These are phyloP conservation scores for Gypsophila paniculata DNA, from an alignment of 179 eudicot genomes.

Conservation along the genomic window DNA sequence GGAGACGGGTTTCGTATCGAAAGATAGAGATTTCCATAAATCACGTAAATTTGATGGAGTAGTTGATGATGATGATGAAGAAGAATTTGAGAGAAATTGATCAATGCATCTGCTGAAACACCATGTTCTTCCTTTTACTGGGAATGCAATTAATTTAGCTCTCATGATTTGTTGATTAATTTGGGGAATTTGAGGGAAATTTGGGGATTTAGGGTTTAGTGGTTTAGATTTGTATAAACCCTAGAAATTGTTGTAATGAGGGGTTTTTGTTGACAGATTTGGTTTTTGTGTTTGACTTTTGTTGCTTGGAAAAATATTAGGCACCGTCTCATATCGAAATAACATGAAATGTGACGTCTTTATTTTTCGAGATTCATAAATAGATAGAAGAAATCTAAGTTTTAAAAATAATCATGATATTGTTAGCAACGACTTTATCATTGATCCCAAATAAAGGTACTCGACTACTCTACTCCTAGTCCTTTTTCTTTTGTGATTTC, in stretches of 20 bases:
- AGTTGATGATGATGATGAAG: constrained; percentile 22
- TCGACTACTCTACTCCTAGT: too few species aligned
- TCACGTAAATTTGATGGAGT: constrained; percentile 57
- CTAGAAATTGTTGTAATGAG: background rate
- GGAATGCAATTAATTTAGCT: constrained; percentile 79
- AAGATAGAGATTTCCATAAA: constrained; percentile 52
- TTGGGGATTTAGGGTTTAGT: constrained; percentile 1
- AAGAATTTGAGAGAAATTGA: constrained; percentile 24
- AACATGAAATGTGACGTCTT: too few species aligned
- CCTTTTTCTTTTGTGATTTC: too few species aligned
- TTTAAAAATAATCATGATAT: too few species aligned
- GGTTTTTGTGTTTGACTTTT: too few species aligned
- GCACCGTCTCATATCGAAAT: too few species aligned
- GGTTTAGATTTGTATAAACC: constrained; percentile 16
- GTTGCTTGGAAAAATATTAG: too few species aligned
- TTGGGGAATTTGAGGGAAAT: background rate
- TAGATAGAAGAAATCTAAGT: too few species aligned
- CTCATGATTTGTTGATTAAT: constrained; percentile 32
- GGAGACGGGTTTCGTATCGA: constrained; percentile 30
- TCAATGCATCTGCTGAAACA: constrained; percentile 70
- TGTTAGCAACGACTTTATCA: too few species aligned
- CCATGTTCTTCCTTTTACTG: constrained; percentile 87
- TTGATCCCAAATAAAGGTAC: too few species aligned
- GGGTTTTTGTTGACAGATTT: too few species aligned
- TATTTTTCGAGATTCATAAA: too few species aligned